Base-by-base conservation (phyloP, 2,329 filamentous ascomycete genomes). In the Leptoxyphium fumago region DNA sequence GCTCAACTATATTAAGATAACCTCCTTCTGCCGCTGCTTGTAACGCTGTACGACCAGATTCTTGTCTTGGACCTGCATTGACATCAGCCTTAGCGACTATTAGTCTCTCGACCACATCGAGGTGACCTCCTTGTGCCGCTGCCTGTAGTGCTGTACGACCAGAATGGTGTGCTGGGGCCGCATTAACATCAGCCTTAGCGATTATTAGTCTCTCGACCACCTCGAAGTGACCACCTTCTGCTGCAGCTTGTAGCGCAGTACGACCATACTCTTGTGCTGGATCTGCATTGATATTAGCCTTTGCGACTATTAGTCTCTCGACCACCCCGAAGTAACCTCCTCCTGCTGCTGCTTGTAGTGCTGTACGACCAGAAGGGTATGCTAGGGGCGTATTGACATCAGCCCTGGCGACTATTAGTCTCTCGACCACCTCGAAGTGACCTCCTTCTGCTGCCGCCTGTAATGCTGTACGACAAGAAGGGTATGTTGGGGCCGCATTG, bases 121-220 rank as follows among this genome's bases (percentile, higher is more conserved):
- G 29, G 17, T 50, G 45, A 6, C 51, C 48, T 1, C 45, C 44
- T 40, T 52, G 50, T 2, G 50, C 44, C 9, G 54, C 52, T 26
- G 48, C 47, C 34, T 55, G 50, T 10, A 54, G 40, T 6, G 51
- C 45, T 10, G 51, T 52, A 1, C 53, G 47, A 9, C 53, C 52
- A 44, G 47, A 50, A 7, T 26, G 3, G 21, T 26, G 7, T 7
- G 21, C 21, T 26, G 21, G 21, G 21, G 21, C 21, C 21, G 21
- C 21, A 26, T 7, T 26, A n/a, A 50, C 47, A 17, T 44, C 28
- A 2, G 51, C 53, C 29, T 45, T 48, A 32, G 17, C 29, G 7
- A 46, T 43, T 5, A 55, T 14, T 9, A 54, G 41, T 30, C 29
- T 8, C 11, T 46, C 13, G 2, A 52, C 45, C 13, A 56, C 44